Percentiles rank a stretch among this genome's conserved stretches.
These are phyloP conservation scores for Jaltomata sinuosa DNA, from an alignment of 257 asterid species.

Conservation along the genomic window DNA sequence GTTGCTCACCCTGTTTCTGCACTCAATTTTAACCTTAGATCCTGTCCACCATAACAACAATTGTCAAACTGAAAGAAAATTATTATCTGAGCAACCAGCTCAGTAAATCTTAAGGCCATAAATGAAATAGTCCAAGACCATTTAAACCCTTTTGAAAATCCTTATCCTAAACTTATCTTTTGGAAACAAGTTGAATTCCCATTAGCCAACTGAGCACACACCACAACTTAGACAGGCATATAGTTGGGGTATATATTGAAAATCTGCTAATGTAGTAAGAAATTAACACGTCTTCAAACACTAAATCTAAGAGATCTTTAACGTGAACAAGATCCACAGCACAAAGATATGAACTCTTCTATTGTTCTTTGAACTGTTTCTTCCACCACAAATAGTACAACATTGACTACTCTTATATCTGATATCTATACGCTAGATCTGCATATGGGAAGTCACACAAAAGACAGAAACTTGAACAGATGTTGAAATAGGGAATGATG, in stretches of 20 bases:
- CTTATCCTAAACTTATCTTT: no score
- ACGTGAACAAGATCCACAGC: neutral
- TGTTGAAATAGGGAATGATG: neutral
- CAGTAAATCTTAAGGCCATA: no score
- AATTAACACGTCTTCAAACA: neutral
- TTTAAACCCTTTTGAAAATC: no score
- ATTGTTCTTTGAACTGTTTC: no score
- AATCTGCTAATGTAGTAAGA: no score
- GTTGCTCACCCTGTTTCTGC: conserved; percentile 29
- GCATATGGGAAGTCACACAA: neutral
- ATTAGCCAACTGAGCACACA: neutral
- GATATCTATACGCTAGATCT: neutral
- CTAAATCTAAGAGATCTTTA: neutral
- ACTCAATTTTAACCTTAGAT: conserved; percentile 39
- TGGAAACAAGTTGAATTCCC: no score
- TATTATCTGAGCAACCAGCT: no score
- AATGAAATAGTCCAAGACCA: no score
- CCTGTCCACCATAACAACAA: conserved; percentile 25
- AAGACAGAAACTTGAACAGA: neutral
- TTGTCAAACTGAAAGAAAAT: no score
- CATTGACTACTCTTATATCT: no score
- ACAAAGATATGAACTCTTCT: neutral
- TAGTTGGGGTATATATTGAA: no score
- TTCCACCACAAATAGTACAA: no score
- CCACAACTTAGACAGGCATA: neutral